Conservation (phyloP, 805 yeast genomes). For the Candida piceae region DNA sequence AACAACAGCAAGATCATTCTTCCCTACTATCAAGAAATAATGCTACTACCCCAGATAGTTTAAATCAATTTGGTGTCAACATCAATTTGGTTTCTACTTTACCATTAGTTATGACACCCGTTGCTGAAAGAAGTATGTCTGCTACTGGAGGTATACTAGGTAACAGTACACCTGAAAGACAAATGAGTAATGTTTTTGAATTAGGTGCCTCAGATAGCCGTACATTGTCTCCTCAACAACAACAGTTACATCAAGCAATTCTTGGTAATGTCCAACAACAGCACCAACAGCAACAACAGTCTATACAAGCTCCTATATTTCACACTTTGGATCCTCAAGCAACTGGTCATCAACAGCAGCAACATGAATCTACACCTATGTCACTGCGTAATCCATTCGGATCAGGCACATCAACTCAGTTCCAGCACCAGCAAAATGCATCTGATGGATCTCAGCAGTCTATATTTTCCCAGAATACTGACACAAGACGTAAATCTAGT, state of each 20-base stretch:
- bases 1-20: conserved; percentile 33
- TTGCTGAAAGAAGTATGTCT: conserved; percentile 46
- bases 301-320: not conserved
- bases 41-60: conserved; percentile 15
- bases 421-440: too few species aligned
- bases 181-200: conserved; percentile 1
- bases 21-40: conserved; percentile 2
- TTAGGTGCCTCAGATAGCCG: not conserved
- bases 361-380: not conserved
- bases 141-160: conserved; percentile 12
- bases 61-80: conserved; percentile 37
- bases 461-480: not conserved
- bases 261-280: not conserved
- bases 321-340: conserved; percentile 2
- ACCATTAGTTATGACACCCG: conserved; percentile 76
- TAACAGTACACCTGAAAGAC: conserved; percentile 18
- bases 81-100: conserved; percentile 64
- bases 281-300: too few species aligned
- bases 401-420: not conserved
- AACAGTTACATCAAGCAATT: not conserved
- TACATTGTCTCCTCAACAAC: conserved; percentile 7
- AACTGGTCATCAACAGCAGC: conserved; percentile 1
- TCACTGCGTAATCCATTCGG: not conserved
- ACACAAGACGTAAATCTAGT: conserved; percentile 1
- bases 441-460: too few species aligned